A percentile compares a stretch with the other conserved stretches of the same genome.
Conservation (phyloP, 345 rosid species). For the Sisymbrium altissimum region DNA sequence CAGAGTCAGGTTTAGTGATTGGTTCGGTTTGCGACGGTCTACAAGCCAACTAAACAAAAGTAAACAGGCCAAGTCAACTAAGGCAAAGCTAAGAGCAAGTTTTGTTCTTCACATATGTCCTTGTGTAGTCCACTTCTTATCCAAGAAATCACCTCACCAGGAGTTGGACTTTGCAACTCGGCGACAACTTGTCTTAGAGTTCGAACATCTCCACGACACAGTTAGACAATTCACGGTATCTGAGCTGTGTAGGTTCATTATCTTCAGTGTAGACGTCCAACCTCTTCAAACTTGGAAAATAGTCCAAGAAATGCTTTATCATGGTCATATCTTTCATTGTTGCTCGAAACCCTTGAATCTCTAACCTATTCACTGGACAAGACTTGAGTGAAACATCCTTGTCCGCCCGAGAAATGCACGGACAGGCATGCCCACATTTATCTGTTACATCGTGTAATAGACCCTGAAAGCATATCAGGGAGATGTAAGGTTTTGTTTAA, state of each 20-base stretch:
- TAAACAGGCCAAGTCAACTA: neutral
- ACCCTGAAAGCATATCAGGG: no score
- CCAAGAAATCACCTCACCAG: neutral
- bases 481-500: no score
- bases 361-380: conserved; percentile 2
- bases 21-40: neutral
- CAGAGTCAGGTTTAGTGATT: neutral
- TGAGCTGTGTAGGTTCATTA: no score
- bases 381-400: neutral
- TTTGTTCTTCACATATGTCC: neutral
- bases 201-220: neutral
- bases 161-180: conserved; percentile 3
- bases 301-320: conserved; percentile 2
- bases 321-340: neutral
- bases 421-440: conserved; percentile 5
- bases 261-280: neutral
- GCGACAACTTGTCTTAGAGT: neutral
- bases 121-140: conserved; percentile 1
- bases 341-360: neutral
- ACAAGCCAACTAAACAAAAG: neutral
- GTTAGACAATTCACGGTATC: neutral
- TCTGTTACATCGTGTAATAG: no score
- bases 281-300: neutral
- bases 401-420: neutral
- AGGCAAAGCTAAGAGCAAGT: neutral